Conservation (phyloP, 1,139 yeast genomes). For the Nadsonia starkeyi-henricii region DNA sequence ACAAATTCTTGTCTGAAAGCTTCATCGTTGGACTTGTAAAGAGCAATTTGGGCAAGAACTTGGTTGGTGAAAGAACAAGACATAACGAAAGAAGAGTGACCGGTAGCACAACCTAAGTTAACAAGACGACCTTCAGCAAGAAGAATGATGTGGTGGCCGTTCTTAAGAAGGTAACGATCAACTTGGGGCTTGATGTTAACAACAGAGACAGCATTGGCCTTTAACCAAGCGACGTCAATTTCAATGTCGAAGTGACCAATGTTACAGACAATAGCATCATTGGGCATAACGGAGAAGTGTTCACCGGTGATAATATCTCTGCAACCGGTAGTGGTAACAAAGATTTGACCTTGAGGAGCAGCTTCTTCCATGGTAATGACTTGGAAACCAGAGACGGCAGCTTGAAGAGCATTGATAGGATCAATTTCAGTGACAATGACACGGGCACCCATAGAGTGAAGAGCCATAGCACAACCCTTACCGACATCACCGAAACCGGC, state of each 20-base stretch:
- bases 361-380: slow-evolving; percentile 95
- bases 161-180: slow-evolving; percentile 86
- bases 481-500: slow-evolving; percentile 99
- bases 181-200: slow-evolving; percentile 98
- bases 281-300: slow-evolving; percentile 90
- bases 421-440: slow-evolving; percentile 95
- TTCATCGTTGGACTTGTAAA: slow-evolving; percentile 78
- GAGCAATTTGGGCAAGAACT: slow-evolving; percentile 97
- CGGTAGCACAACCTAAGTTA: slow-evolving; percentile 99
- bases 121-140: slow-evolving; percentile 99
- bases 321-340: slow-evolving; percentile 99
- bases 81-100: slow-evolving; percentile 99
- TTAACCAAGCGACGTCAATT: slow-evolving; percentile 47
- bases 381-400: slow-evolving; percentile 98
- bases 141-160: slow-evolving; percentile 89
- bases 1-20: slow-evolving; percentile 70
- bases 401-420: slow-evolving; percentile 98
- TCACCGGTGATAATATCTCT: slow-evolving; percentile 90
- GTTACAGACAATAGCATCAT: slow-evolving; percentile 99
- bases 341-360: slow-evolving; percentile 88
- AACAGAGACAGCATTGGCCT: slow-evolving; percentile 26
- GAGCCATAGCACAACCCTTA: slow-evolving; percentile 99
- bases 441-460: slow-evolving; percentile 99
- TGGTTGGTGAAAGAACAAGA: slow-evolving; percentile 99
- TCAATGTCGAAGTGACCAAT: slow-evolving; percentile 99